Conservation (phyloP, 768 basidiomycete genomes). For the Lentinula guzmanii region DNA sequence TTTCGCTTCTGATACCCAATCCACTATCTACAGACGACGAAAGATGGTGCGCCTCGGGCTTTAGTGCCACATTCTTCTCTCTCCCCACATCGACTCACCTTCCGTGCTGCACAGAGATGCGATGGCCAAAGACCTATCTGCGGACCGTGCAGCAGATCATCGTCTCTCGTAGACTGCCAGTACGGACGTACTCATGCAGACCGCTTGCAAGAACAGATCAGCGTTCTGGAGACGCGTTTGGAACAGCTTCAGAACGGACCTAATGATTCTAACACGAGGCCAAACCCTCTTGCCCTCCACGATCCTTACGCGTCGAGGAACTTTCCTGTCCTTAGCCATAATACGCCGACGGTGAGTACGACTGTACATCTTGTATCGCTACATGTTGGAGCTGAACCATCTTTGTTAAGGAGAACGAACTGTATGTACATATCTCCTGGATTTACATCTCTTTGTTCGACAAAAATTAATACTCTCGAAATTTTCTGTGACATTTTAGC, state of each 20-base stretch:
- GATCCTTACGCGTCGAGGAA: slow-evolving; percentile 14
- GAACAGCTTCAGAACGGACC: slow-evolving; percentile 23
- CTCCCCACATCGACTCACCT: background rate
- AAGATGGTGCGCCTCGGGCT: slow-evolving; percentile 29
- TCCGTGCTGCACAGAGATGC: slow-evolving; percentile 25
- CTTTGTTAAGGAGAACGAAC: no score
- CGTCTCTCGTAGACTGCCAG: slow-evolving; percentile 34
- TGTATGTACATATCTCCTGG: no score
- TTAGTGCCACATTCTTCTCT: background rate
- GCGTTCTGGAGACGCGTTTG: slow-evolving; percentile 26
- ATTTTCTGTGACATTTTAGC: background rate
- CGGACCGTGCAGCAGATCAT: slow-evolving; percentile 28
- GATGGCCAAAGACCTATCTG: slow-evolving; percentile 34
- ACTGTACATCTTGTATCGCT: no score
- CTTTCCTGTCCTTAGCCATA: background rate
- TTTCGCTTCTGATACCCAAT: background rate
- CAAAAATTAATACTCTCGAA: no score
- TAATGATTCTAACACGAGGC: background rate
- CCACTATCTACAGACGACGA: slow-evolving; percentile 23
- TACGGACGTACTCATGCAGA: slow-evolving; percentile 32
- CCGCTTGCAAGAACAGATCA: slow-evolving; percentile 30
- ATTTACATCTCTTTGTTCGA: no score
- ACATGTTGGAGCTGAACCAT: no score
- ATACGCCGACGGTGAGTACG: background rate
- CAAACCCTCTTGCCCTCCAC: slow-evolving; percentile 15